Evolutionary conservation across 2,329 filamentous ascomycete genomes (phyloP).

Genomic region (Decorospora gaudefroyi): DNA sequence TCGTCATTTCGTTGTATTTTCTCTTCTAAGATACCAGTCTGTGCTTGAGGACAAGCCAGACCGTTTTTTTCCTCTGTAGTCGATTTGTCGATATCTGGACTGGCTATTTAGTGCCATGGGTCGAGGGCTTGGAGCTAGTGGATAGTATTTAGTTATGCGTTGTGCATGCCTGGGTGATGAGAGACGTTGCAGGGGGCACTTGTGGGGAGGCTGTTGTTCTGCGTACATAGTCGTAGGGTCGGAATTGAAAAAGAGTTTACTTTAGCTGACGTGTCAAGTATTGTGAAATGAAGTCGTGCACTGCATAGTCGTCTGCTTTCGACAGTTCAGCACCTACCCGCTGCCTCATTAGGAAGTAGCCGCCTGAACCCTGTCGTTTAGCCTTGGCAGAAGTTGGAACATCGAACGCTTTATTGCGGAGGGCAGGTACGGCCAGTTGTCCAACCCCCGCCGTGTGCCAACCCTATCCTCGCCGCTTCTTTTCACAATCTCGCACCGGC

Average conservation of each 20-base stretch:
- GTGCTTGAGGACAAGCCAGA: slow-evolving; percentile 38
- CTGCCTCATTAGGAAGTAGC: slow-evolving; percentile 28
- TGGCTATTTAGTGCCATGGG: slow-evolving; percentile 19
- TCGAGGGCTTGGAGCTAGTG: slow-evolving; percentile 24
- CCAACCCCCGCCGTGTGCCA: slow-evolving; percentile 1
- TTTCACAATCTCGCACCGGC: not conserved
- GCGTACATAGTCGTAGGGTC: slow-evolving; percentile 39
- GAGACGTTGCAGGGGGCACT: slow-evolving; percentile 19
- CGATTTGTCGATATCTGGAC: slow-evolving; percentile 23
- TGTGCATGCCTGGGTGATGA: slow-evolving; percentile 21
- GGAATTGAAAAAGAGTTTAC: slow-evolving; percentile 38
- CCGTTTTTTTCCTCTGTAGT: slow-evolving; percentile 39
- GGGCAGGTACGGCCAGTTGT: slow-evolving; percentile 7
- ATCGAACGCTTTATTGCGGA: slow-evolving; percentile 35
- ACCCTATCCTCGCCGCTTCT: slow-evolving; percentile 1
- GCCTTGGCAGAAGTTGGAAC: slow-evolving; percentile 36
- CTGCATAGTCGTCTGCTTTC: slow-evolving; percentile 31
- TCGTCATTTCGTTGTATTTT: slow-evolving; percentile 37
- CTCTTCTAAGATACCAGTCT: slow-evolving; percentile 52
- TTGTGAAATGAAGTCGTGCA: not conserved
- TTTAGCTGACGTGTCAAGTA: not conserved
- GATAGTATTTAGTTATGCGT: slow-evolving; percentile 32
- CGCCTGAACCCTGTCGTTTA: slow-evolving; percentile 31
- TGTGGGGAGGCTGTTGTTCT: slow-evolving; percentile 36
- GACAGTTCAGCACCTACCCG: slow-evolving; percentile 21